These are phyloP conservation scores for Penicillium sp. DNA, from an alignment of 2,329 filamentous ascomycete species.

Conservation along the genomic window DNA sequence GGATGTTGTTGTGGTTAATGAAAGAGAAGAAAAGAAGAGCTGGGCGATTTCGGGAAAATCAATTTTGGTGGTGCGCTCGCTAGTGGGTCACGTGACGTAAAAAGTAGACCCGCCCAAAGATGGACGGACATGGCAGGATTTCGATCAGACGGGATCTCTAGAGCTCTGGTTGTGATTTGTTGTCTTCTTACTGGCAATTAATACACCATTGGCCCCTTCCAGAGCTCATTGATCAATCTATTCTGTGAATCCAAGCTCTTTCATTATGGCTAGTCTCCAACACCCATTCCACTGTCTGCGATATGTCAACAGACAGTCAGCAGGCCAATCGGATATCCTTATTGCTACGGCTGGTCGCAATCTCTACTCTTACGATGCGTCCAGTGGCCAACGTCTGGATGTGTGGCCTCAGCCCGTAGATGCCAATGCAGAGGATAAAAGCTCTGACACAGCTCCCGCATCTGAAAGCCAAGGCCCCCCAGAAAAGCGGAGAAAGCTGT, in stretches of 20 bases:
- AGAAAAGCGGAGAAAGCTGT: constrained; percentile 46
- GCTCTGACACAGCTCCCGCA: constrained; percentile 23
- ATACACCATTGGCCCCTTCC: not conserved
- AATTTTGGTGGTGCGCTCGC: constrained; percentile 40
- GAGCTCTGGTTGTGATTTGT: not conserved
- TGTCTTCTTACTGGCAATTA: not conserved
- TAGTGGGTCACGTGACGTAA: constrained; percentile 34
- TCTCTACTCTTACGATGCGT: constrained; percentile 65
- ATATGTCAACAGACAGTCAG: constrained; percentile 30
- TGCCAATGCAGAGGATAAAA: constrained; percentile 27
- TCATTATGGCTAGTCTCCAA: constrained; percentile 36
- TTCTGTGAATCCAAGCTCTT: not conserved
- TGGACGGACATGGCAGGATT: constrained; percentile 3
- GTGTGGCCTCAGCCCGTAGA: constrained; percentile 53
- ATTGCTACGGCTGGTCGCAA: constrained; percentile 71
- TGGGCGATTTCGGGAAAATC: constrained; percentile 26
- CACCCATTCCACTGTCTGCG: constrained; percentile 65
- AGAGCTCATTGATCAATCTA: not conserved
- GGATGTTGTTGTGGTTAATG: constrained; percentile 46
- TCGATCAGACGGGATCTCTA: constrained; percentile 1
- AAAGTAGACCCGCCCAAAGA: constrained; percentile 5
- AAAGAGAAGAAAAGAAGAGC: constrained; percentile 15
- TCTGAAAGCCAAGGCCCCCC: constrained; percentile 38
- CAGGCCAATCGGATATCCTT: constrained; percentile 50
- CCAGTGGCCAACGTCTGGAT: constrained; percentile 58